Base-by-base conservation (phyloP, 2,329 filamentous ascomycete species). In the Aspergillus transmontanensis region DNA sequence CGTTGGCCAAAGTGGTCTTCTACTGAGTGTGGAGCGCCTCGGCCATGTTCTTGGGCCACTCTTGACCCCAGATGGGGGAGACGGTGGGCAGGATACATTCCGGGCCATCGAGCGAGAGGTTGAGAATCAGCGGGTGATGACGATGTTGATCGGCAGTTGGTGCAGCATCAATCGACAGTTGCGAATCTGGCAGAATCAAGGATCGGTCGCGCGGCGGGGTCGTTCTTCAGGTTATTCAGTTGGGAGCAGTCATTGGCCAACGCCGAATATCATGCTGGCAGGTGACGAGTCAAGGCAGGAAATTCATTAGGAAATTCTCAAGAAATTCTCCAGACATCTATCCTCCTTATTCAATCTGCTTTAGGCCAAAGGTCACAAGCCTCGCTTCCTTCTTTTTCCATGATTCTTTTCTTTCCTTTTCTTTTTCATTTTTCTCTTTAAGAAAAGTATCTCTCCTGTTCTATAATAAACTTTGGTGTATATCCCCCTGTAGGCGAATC, bases 141-240 rank as follows among this genome's bases (percentile, higher is more conserved):
- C 58, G 30, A 72, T 79, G 69, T 58, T 81, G 63, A 67, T 80
- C 51, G 69, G 68, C 28, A 65, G 75, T 59, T 81, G 79, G 79
- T 72, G 70, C 12, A 68, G 64, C 3, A 68, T 81, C 21, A 76
- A 73, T 59, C 69, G 71, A 23, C 75, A 78, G 55, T 60, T 80
- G 46, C 67, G 68, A 58, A 45, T 62, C n/a, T 77, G 73, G 75
- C 69, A 71, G 56, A 58, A 66, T 58, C 61, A 63, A 54, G 61
- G 61, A 0, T 54, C 62, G 9, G 57, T 36, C 16, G 39, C 39
- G 39, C 39, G 39, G 39, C 39, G 16, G 39, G 39, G 30, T 30
- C 41, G 5, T 46, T 21, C 28, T 32, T 19, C 7, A 34, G 57
- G 45, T 14, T 26, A 26, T 48, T 48, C 45, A 48, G 45, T 48